Base-by-base conservation (phyloP, 2,329 filamentous ascomycete species). In the Diaporthe citrichinensis region DNA sequence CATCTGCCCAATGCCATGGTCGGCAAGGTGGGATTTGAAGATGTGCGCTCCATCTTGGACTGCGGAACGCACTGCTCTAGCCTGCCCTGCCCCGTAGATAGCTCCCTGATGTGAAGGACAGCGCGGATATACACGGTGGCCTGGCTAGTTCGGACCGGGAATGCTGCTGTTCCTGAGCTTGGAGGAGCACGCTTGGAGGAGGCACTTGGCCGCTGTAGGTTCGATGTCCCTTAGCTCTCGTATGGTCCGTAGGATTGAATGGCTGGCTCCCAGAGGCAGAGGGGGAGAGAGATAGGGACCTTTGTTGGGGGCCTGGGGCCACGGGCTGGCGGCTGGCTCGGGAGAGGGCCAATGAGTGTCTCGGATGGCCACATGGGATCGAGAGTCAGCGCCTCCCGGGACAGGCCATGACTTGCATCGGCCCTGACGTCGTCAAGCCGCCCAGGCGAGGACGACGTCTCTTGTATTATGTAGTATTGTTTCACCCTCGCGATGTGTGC, bases 341-440 rank as follows among this genome's bases (percentile, higher is more conserved):
- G 69, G 62, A 68, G 8, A 68, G 31, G 44, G 62, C 62, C 62
- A 68, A 53, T 68, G 44, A 62, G 51, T 76, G 71, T 75, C 74
- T 79, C 79, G 79, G 79, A 74, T 76, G 78, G 73, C 75, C 79
- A 80, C 80, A 81, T 80, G 79, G 77, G 39, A 65, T 65, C 78
- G 77, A 58, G 79, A 78, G 79, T 82, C 81, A 82, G 46, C 31
- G 34, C 17, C 14, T 68, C 46, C 65, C 31, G 31, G 46, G 31
- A 53, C 46, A 28, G 31, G 65, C 14, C 31, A 25, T n/a, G 46
- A 53, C 65, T 53, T 46, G 65, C 46, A 68, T 68, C 46, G 14
- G 65, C 44, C 31, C 62, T 68, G 65, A 68, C 65, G 65, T 68
- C 65, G 65, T 68, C 34, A 51, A 14, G 15, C 65, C n/a, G 31